Evolutionary conservation across 768 basidiomycete genomes (phyloP).

Genomic region (Bullera alba): DNA sequence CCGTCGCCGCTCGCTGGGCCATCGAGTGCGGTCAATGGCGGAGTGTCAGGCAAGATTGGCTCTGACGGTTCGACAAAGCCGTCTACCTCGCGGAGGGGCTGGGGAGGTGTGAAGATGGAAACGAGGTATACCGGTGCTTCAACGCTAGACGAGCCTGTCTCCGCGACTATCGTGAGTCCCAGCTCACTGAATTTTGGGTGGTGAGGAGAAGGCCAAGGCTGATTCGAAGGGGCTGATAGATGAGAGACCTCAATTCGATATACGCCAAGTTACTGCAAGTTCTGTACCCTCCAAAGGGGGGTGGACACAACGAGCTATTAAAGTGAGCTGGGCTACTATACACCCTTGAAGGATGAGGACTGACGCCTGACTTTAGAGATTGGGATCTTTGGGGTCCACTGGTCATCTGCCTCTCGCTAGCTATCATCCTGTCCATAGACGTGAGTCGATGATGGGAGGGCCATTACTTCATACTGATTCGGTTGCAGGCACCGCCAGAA

Average conservation of each 20-base stretch:
- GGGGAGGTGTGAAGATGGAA: slow-evolving; percentile 79
- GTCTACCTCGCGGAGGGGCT: slow-evolving; percentile 20
- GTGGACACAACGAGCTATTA: slow-evolving; percentile 69
- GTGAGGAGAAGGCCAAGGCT: background rate
- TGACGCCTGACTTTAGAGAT: slow-evolving; percentile 56
- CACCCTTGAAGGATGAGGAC: background rate
- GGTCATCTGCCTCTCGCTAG: slow-evolving; percentile 47
- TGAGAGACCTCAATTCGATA: slow-evolving; percentile 80
- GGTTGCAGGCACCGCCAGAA: slow-evolving; percentile 62
- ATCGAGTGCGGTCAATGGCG: slow-evolving; percentile 1
- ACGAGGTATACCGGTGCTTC: slow-evolving; percentile 78
- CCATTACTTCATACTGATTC: slow-evolving; percentile 37
- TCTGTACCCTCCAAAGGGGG: slow-evolving; percentile 68
- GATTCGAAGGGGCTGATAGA: slow-evolving; percentile 50
- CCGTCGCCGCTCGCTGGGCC: slow-evolving; percentile 7
- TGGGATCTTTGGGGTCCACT: slow-evolving; percentile 99
- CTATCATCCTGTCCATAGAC: slow-evolving; percentile 34
- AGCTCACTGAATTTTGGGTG: too few species aligned
- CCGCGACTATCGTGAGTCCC: slow-evolving; percentile 72
- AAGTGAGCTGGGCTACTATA: slow-evolving; percentile 51
- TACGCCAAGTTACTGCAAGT: slow-evolving; percentile 91
- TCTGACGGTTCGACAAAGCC: slow-evolving; percentile 5
- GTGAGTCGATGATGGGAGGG: slow-evolving; percentile 12
- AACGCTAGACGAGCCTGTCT: slow-evolving; percentile 87
- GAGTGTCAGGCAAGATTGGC: slow-evolving; percentile 36